Conservation (phyloP, 139 green algal genomes). For the Deuterostichococcus epilithicus region DNA sequence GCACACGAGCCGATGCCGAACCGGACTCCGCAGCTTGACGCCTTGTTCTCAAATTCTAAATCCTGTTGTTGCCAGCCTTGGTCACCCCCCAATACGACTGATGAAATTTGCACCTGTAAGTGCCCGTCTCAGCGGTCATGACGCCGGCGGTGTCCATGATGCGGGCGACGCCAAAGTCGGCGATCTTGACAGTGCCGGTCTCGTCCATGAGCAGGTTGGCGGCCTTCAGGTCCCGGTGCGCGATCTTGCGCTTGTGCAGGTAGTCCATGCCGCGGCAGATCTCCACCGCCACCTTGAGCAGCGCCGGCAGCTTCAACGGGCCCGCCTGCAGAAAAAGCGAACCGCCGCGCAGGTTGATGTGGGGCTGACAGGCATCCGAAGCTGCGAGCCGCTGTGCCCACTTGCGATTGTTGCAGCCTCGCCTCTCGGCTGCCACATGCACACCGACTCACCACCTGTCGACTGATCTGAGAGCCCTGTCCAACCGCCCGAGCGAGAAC, state of each 20-base stretch:
- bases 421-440: too few relatives aligned
- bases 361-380: too few relatives aligned
- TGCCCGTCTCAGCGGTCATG: slow-evolving; percentile 99
- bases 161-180: slow-evolving; percentile 96
- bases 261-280: slow-evolving; percentile 98
- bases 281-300: slow-evolving; percentile 83
- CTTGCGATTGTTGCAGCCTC: too few relatives aligned
- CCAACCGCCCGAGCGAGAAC: too few relatives aligned
- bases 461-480: too few relatives aligned
- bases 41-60: too few relatives aligned
- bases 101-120: slow-evolving; percentile 69
- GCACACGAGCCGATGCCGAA: not conserved
- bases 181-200: slow-evolving; percentile 86
- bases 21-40: too few relatives aligned
- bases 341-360: too few relatives aligned
- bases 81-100: not conserved
- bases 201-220: slow-evolving; percentile 98
- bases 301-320: slow-evolving; percentile 50
- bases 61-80: too few relatives aligned
- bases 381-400: too few relatives aligned
- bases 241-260: slow-evolving; percentile 96
- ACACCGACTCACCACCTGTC: too few relatives aligned
- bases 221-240: slow-evolving; percentile 85
- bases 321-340: slow-evolving; percentile 35
- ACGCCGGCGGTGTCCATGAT: slow-evolving; percentile 78